Evolutionary conservation across 2,329 filamentous ascomycete genomes (phyloP).

Genomic region (Thermomyces lanuginosus): DNA sequence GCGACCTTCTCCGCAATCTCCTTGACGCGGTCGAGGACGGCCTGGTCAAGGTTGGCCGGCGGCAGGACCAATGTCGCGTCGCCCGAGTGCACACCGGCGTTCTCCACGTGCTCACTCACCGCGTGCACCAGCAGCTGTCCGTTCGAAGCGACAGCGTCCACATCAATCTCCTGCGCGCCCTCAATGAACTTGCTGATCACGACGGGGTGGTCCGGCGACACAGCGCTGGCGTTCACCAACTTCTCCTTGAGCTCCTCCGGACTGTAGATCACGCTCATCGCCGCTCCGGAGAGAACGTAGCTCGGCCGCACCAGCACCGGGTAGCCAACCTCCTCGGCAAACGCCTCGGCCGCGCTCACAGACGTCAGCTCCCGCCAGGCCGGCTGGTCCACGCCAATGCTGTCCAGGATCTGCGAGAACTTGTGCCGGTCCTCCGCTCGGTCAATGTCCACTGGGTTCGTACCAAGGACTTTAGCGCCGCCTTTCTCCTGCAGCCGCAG

Average conservation of each 20-base stretch:
- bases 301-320: constrained; percentile 87
- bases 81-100: constrained; percentile 94
- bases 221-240: constrained; percentile 72
- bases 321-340: constrained; percentile 73
- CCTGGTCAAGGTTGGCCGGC: constrained; percentile 60
- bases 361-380: constrained; percentile 96
- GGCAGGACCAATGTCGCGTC: constrained; percentile 91
- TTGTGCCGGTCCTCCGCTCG: constrained; percentile 97
- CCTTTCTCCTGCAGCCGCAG: constrained; percentile 83
- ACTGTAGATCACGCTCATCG: constrained; percentile 92
- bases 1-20: constrained; percentile 93
- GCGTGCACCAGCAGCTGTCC: constrained; percentile 83
- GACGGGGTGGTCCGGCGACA: constrained; percentile 91
- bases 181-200: constrained; percentile 98
- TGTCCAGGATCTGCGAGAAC: constrained; percentile 93
- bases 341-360: constrained; percentile 69
- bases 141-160: constrained; percentile 76
- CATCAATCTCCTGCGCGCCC: constrained; percentile 88
- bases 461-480: constrained; percentile 79
- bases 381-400: constrained; percentile 90
- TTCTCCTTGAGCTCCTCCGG: constrained; percentile 86
- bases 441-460: constrained; percentile 86
- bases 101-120: constrained; percentile 88
- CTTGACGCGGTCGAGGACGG: constrained; percentile 73
- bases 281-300: constrained; percentile 92